phyloP scores from a whole-genome alignment of 768 basidiomycete species.

The Pulveroboletus frians region DNA sequence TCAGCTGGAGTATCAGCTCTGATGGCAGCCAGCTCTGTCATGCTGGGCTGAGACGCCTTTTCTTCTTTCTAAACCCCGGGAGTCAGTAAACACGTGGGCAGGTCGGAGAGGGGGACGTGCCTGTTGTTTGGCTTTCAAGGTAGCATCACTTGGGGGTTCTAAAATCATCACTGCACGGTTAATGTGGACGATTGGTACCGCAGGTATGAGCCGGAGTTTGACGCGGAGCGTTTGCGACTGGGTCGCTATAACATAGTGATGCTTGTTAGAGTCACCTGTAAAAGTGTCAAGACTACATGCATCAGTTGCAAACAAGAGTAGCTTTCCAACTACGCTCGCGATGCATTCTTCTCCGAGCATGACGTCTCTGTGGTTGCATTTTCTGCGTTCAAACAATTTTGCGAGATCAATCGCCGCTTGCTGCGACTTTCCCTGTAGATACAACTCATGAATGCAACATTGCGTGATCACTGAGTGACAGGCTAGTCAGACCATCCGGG shows the following conservation, averaged over 20 bases:
- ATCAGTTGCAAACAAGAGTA: background rate
- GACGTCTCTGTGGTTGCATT: slow-evolving; percentile 91
- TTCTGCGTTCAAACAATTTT: slow-evolving; percentile 87
- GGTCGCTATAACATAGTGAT: slow-evolving; percentile 86
- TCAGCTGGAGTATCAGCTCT: slow-evolving; percentile 29
- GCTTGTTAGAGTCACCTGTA: slow-evolving; percentile 78
- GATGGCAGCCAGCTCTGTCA: slow-evolving; percentile 44
- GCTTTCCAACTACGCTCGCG: slow-evolving; percentile 66
- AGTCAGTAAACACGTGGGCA: background rate
- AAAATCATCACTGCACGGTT: slow-evolving; percentile 91
- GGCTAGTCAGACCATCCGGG: slow-evolving; percentile 32
- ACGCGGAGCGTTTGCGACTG: slow-evolving; percentile 72
- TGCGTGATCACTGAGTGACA: slow-evolving; percentile 92
- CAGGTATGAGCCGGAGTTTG: slow-evolving; percentile 69
- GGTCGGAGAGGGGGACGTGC: slow-evolving; percentile 32
- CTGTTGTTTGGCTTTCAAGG: slow-evolving; percentile 59
- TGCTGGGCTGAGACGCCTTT: slow-evolving; percentile 47
- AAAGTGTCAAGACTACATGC: slow-evolving; percentile 3
- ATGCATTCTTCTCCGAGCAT: slow-evolving; percentile 85
- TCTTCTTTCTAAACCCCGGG: slow-evolving; percentile 53
- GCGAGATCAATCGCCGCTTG: slow-evolving; percentile 84
- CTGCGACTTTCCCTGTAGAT: slow-evolving; percentile 68
- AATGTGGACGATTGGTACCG: slow-evolving; percentile 84
- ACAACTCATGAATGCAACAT: slow-evolving; percentile 92
- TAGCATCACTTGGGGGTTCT: slow-evolving; percentile 82